Percentiles rank a stretch among this genome's conserved stretches.
Evolutionary conservation across 2,329 filamentous ascomycete species (phyloP).

Genomic region (Chrysoporthe deuterocubensis): DNA sequence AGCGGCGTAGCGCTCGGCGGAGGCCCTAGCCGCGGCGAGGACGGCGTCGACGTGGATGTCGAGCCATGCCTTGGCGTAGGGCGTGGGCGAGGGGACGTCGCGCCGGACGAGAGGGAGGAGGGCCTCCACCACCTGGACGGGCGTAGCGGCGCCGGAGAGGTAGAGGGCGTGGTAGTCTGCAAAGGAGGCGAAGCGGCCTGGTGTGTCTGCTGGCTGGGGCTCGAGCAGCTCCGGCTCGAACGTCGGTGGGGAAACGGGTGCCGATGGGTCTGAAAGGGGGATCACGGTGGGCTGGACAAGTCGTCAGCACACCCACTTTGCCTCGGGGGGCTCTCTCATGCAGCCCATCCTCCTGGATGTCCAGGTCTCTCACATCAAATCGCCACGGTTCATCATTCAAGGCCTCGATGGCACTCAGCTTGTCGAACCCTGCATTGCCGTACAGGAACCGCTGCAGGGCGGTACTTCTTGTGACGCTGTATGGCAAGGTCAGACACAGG

Average conservation of each 20-base stretch:
- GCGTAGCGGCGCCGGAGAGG: conserved; percentile 70
- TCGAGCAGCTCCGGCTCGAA: conserved; percentile 48
- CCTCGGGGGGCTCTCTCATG: background rate
- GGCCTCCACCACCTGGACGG: conserved; percentile 70
- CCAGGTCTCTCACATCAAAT: conserved; percentile 46
- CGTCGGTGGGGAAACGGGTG: conserved; percentile 38
- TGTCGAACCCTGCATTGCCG: conserved; percentile 66
- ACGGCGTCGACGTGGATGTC: conserved; percentile 66
- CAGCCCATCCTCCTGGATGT: background rate
- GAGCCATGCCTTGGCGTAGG: conserved; percentile 76
- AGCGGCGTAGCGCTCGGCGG: conserved; percentile 71
- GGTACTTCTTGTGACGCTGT: conserved; percentile 62
- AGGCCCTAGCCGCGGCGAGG: conserved; percentile 70
- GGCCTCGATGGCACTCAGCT: conserved; percentile 49
- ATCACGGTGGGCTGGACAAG: conserved; percentile 58
- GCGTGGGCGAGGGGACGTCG: conserved; percentile 55
- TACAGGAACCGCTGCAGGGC: conserved; percentile 69
- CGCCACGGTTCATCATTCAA: conserved; percentile 50
- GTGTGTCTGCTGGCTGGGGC: conserved; percentile 45
- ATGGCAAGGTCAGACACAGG: background rate
- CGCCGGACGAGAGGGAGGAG: conserved; percentile 73
- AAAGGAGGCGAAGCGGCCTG: conserved; percentile 67
- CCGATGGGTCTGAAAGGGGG: conserved; percentile 47
- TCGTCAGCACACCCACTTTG: conserved; percentile 6
- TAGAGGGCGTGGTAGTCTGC: conserved; percentile 80